phyloP scores from a whole-genome alignment of 495 filamentous ascomycete species.

The Penicillium dipodomyicola region DNA sequence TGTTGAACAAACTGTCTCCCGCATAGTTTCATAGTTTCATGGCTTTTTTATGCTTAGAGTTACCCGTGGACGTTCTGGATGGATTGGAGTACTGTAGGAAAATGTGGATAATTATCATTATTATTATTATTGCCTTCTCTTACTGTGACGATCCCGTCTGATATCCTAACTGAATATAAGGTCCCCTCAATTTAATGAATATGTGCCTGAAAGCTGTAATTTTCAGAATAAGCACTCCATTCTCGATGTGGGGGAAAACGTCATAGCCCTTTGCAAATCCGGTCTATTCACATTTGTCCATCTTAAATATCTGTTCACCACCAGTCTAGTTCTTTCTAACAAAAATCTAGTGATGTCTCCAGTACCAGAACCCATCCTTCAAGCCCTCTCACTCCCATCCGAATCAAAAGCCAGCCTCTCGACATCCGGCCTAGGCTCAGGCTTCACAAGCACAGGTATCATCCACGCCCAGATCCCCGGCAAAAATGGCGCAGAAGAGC shows the following conservation, averaged over 20 bases:
- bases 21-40: slow-evolving; percentile 21
- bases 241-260: not conserved
- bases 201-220: not conserved
- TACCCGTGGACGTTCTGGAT: not conserved
- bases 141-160: not conserved
- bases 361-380: slow-evolving; percentile 58
- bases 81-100: not conserved
- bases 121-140: too few species aligned
- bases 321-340: not conserved
- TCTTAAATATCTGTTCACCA: not conserved
- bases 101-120: not conserved
- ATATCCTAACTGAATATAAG: not conserved
- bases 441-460: slow-evolving; percentile 71
- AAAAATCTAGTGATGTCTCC: slow-evolving; percentile 22
- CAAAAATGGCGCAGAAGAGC: slow-evolving; percentile 46
- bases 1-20: slow-evolving; percentile 49
- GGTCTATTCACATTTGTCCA: not conserved
- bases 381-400: slow-evolving; percentile 62
- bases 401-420: slow-evolving; percentile 51
- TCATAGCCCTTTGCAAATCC: not conserved
- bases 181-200: not conserved
- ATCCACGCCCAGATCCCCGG: slow-evolving; percentile 52
- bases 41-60: not conserved
- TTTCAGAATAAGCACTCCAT: not conserved
- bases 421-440: slow-evolving; percentile 64